A percentile compares a stretch with the other conserved stretches of the same genome.
Conservation (phyloP, 257 asterid genomes). For the Cinchona pubescens region DNA sequence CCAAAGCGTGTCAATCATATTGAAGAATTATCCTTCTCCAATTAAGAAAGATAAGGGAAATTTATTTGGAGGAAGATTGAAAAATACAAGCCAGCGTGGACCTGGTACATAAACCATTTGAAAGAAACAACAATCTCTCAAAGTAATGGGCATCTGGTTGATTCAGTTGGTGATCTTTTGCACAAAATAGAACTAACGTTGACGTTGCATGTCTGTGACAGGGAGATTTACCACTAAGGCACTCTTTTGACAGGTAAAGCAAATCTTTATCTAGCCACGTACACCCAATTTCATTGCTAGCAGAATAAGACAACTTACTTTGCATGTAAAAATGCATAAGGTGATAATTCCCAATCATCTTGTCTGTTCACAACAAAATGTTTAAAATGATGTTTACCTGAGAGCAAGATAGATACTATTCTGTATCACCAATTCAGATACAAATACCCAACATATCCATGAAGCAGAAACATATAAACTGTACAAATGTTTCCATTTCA, state of each 20-base stretch:
- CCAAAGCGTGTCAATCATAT: background rate
- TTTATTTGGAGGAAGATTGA: background rate
- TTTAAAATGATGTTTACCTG: background rate
- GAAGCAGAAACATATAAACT: no score
- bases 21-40: background rate
- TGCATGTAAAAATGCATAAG: background rate
- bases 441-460: background rate
- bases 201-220: background rate
- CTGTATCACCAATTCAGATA: background rate
- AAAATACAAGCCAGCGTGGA: background rate
- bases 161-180: background rate
- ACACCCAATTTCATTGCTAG: background rate
- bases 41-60: background rate
- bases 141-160: background rate
- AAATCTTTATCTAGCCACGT: background rate
- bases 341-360: background rate
- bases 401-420: background rate
- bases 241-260: background rate
- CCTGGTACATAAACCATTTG: background rate
- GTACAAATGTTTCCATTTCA: background rate
- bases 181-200: background rate
- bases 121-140: background rate
- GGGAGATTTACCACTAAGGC: background rate
- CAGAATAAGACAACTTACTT: background rate
- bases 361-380: background rate